These are phyloP conservation scores for Trichoderma sp. DNA, from an alignment of 2,329 filamentous ascomycete species.

Conservation along the genomic window DNA sequence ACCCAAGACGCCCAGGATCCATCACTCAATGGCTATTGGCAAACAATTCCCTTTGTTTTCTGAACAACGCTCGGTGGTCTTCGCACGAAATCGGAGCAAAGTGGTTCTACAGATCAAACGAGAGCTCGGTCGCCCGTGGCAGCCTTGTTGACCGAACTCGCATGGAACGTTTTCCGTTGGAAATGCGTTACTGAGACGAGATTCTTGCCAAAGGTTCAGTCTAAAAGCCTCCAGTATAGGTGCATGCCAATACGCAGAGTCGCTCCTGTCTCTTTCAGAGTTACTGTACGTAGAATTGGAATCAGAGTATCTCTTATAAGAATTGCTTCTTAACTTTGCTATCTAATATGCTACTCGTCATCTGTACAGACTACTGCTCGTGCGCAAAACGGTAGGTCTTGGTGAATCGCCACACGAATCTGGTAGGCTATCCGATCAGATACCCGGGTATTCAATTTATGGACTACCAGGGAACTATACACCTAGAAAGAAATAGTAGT, in stretches of 20 bases:
- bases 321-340: background rate
- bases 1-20: background rate
- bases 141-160: background rate
- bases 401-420: background rate
- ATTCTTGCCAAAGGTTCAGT: background rate
- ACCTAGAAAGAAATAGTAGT: background rate
- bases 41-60: background rate
- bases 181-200: background rate
- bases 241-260: background rate
- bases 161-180: background rate
- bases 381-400: background rate
- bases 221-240: background rate
- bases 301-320: background rate
- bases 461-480: background rate
- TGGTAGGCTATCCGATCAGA: background rate
- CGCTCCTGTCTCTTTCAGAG: background rate
- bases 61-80: background rate
- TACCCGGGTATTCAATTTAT: background rate
- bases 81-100: constrained; percentile 16
- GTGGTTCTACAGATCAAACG: background rate
- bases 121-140: background rate
- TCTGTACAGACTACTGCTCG: background rate
- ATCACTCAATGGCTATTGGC: background rate
- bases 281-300: background rate
- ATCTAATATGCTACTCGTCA: background rate